These are phyloP conservation scores for Verbascum thapsus DNA, from an alignment of 257 asterid genomes.

Conservation along the genomic window DNA sequence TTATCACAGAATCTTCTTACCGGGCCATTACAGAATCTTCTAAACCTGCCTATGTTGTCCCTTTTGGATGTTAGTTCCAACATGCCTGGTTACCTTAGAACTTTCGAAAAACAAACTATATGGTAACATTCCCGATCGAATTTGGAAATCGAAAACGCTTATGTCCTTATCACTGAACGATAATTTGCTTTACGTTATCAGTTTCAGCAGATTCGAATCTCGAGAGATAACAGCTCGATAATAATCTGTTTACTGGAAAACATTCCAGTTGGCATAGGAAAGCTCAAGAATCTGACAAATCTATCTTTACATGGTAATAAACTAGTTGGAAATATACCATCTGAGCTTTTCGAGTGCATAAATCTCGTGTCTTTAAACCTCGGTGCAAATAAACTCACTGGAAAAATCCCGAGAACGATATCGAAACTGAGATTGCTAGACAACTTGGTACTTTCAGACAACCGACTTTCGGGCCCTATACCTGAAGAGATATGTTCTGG, in stretches of 20 bases:
- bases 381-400: slow-evolving; percentile 54
- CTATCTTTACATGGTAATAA: slow-evolving; percentile 72
- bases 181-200: slow-evolving; percentile 53
- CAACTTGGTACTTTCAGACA: slow-evolving; percentile 73
- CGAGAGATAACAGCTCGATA: slow-evolving; percentile 55
- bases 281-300: slow-evolving; percentile 64
- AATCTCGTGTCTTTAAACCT: slow-evolving; percentile 67
- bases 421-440: slow-evolving; percentile 59
- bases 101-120: slow-evolving; percentile 56
- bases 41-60: slow-evolving; percentile 50
- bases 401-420: slow-evolving; percentile 56
- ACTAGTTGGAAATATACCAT: slow-evolving; percentile 59
- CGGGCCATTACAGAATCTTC: slow-evolving; percentile 65
- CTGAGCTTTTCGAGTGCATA: slow-evolving; percentile 63
- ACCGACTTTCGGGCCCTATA: slow-evolving; percentile 58
- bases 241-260: slow-evolving; percentile 60
- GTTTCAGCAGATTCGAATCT: slow-evolving; percentile 39
- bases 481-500: slow-evolving; percentile 81
- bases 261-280: slow-evolving; percentile 62
- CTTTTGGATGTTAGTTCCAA: slow-evolving; percentile 58
- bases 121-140: slow-evolving; percentile 58
- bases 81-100: slow-evolving; percentile 56
- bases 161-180: slow-evolving; percentile 50
- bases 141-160: slow-evolving; percentile 73
- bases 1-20: slow-evolving; percentile 58